phyloP scores from a whole-genome alignment of 176 grass and related monocot species.

The Rhynchospora pubera region DNA sequence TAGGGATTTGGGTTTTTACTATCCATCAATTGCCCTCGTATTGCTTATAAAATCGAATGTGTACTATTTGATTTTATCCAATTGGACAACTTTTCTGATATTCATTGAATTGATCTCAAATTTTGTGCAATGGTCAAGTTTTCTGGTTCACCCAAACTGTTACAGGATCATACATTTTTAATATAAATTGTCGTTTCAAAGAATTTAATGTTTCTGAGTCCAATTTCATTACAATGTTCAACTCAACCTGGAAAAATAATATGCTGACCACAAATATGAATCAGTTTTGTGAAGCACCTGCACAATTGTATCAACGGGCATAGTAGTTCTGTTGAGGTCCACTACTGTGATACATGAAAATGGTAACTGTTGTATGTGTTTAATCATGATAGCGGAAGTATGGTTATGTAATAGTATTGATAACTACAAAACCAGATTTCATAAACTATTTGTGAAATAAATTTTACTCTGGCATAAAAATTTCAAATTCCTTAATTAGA shows the following conservation, averaged over 20 bases:
- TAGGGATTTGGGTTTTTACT: neutral
- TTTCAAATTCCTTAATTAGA: neutral
- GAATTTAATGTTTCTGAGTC: neutral
- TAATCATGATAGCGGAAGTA: neutral
- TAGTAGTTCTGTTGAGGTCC: neutral
- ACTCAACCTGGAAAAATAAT: neutral
- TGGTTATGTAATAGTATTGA: neutral
- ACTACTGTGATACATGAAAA: neutral
- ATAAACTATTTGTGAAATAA: neutral
- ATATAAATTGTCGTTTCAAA: neutral
- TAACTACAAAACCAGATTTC: neutral
- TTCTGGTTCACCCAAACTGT: neutral
- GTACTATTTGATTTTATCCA: too few species aligned
- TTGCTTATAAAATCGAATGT: too few species aligned
- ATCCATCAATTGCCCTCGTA: too few species aligned
- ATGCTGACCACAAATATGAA: neutral
- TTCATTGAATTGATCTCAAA: too few species aligned
- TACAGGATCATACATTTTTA: neutral
- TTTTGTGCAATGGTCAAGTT: slow-evolving; percentile 5
- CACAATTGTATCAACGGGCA: neutral
- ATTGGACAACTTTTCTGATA: too few species aligned
- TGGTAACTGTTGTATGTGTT: neutral
- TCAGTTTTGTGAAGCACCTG: neutral
- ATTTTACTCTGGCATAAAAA: neutral
- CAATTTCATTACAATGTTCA: neutral